These are phyloP conservation scores for Nepenthes gracilis DNA, from an alignment of 148 eudicot genomes.

Conservation along the genomic window DNA sequence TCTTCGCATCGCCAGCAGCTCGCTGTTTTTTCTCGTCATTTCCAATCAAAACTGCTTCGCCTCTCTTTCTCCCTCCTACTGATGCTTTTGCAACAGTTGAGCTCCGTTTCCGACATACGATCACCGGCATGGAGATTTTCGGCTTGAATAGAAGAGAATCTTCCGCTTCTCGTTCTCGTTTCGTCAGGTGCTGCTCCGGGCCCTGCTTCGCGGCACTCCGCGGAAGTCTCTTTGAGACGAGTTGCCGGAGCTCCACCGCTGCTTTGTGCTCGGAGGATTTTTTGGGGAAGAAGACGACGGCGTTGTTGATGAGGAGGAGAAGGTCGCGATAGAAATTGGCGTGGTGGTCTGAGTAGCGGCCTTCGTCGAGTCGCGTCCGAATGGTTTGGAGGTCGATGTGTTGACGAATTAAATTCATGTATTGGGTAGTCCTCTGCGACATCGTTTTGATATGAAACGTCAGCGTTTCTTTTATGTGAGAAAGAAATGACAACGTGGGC, in stretches of 20 bases:
- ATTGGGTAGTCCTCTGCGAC: slow-evolving; percentile 30
- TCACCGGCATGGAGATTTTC: slow-evolving; percentile 14
- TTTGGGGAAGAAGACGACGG: slow-evolving; percentile 31
- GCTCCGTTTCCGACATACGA: slow-evolving; percentile 48
- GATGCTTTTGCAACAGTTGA: slow-evolving; percentile 37
- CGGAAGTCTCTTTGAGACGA: slow-evolving; percentile 16
- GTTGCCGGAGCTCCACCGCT: slow-evolving; percentile 36
- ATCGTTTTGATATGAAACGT: neutral
- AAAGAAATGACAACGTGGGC: no score
- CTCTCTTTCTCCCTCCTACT: slow-evolving; percentile 20
- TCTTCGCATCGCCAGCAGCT: slow-evolving; percentile 2
- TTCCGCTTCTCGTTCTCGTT: slow-evolving; percentile 11
- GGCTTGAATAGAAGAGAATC: neutral
- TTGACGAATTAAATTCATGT: slow-evolving; percentile 36
- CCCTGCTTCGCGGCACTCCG: slow-evolving; percentile 12
- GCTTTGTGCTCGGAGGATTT: slow-evolving; percentile 30
- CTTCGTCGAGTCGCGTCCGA: slow-evolving; percentile 30
- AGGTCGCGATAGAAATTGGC: slow-evolving; percentile 42
- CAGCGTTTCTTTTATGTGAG: no score
- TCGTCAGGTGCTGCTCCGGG: neutral
- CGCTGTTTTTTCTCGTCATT: slow-evolving; percentile 13
- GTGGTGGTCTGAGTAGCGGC: slow-evolving; percentile 31
- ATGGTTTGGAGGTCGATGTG: slow-evolving; percentile 42
- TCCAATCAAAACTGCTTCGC: slow-evolving; percentile 3
- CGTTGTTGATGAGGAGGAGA: slow-evolving; percentile 46